phyloP scores from a whole-genome alignment of 1,284 basidiomycete species.

The Ceratobasidium sp. region DNA sequence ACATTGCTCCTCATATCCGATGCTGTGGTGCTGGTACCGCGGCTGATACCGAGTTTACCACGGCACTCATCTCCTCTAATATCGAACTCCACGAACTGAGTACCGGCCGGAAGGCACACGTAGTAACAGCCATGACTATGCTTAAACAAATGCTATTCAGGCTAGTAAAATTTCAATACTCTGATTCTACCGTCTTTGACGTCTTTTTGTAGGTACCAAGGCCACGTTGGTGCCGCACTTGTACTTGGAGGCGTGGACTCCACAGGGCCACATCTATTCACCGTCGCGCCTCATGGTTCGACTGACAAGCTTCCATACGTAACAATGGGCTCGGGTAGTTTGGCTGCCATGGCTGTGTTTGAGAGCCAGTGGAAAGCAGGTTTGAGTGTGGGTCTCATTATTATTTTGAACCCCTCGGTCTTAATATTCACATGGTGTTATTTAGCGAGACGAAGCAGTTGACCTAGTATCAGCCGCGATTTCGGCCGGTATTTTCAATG shows the following conservation, averaged over 20 bases:
- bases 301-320: conserved; percentile 99
- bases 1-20: conserved; percentile 91
- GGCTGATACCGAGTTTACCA: conserved; percentile 96
- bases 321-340: conserved; percentile 96
- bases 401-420: not conserved
- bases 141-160: conserved; percentile 87
- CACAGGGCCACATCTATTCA: conserved; percentile 95
- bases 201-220: conserved; percentile 77
- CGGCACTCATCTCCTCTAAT: conserved; percentile 92
- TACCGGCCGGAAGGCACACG: conserved; percentile 86
- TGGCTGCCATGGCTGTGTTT: conserved; percentile 99
- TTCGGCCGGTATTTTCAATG: conserved; percentile 98
- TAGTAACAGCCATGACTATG: conserved; percentile 99
- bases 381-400: conserved; percentile 71
- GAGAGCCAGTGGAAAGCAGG: conserved; percentile 87
- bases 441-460: conserved; percentile 83
- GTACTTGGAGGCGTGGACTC: conserved; percentile 97
- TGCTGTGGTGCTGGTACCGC: conserved; percentile 99
- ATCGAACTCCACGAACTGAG: conserved; percentile 89
- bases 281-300: conserved; percentile 95
- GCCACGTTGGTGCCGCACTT: conserved; percentile 93
- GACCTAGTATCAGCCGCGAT: conserved; percentile 88
- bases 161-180: conserved; percentile 57
- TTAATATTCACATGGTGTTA: conserved; percentile 1
- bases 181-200: conserved; percentile 5